These are phyloP conservation scores for Meyerozyma smithsonii DNA, from an alignment of 1,139 yeast genomes.

Conservation along the genomic window DNA sequence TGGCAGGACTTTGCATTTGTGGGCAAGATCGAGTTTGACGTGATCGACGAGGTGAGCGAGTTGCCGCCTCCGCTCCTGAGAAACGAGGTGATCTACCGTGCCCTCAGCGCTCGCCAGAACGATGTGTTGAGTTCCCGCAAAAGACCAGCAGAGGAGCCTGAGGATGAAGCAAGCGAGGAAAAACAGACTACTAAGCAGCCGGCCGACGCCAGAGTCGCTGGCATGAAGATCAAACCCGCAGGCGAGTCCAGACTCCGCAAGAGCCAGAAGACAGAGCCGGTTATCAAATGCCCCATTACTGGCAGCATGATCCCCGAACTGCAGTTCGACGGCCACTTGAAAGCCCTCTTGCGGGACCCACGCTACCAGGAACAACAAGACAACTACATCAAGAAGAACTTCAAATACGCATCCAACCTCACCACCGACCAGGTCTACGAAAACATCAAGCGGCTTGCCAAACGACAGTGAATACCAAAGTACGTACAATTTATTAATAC, in stretches of 20 bases:
- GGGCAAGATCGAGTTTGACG: slow-evolving; percentile 64
- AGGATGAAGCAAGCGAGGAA: slow-evolving; percentile 3
- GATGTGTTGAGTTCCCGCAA: slow-evolving; percentile 3
- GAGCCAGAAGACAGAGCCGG: slow-evolving; percentile 25
- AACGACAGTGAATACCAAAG: slow-evolving; percentile 10
- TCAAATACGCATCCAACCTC: slow-evolving; percentile 54
- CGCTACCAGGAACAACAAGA: slow-evolving; percentile 67
- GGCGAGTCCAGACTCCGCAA: slow-evolving; percentile 58
- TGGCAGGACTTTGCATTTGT: slow-evolving; percentile 83
- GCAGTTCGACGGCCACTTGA: slow-evolving; percentile 69
- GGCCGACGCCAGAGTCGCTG: slow-evolving; percentile 15
- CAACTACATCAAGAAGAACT: slow-evolving; percentile 58
- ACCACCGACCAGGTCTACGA: slow-evolving; percentile 67
- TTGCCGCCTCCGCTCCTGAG: slow-evolving; percentile 58
- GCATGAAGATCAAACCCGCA: slow-evolving; percentile 64
- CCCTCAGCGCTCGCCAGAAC: slow-evolving; percentile 25
- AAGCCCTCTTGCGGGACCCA: slow-evolving; percentile 73
- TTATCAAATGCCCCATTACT: slow-evolving; percentile 70
- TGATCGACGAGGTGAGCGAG: slow-evolving; percentile 58
- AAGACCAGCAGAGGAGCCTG: slow-evolving; percentile 5
- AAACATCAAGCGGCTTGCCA: slow-evolving; percentile 63
- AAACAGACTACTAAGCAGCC: slow-evolving; percentile 4
- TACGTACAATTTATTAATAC: slow-evolving; percentile 12
- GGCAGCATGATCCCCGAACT: slow-evolving; percentile 65
- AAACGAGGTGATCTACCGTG: slow-evolving; percentile 57